Conservation (phyloP, 1,284 basidiomycete species). For the Abortiporus biennis region DNA sequence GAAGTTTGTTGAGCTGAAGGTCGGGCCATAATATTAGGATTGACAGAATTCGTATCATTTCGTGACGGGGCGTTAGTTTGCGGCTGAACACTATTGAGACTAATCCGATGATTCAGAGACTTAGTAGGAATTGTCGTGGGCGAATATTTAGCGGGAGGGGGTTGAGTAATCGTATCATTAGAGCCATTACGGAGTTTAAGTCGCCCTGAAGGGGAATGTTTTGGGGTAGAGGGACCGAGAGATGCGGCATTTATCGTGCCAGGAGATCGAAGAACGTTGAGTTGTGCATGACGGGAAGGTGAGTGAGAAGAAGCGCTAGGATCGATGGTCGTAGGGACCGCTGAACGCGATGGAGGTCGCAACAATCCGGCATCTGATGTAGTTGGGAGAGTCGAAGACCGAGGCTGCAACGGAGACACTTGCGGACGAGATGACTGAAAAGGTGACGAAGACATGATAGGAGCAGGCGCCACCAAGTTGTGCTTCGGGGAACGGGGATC, state of each 20-base stretch:
- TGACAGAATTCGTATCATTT: conserved; percentile 17
- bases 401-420: conserved; percentile 2
- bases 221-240: conserved; percentile 17
- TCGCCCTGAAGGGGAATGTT: conserved; percentile 21
- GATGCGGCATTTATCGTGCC: no score
- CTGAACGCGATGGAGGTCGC: not conserved
- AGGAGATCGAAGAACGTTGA: conserved; percentile 6
- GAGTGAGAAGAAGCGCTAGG: conserved; percentile 9
- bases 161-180: conserved; percentile 24
- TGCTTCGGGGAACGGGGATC: conserved; percentile 8
- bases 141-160: conserved; percentile 16
- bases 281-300: conserved; percentile 14
- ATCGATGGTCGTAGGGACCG: not conserved
- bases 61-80: conserved; percentile 20
- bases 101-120: conserved; percentile 17
- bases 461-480: conserved; percentile 1
- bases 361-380: not conserved
- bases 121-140: conserved; percentile 18
- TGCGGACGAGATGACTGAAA: conserved; percentile 9
- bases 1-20: conserved; percentile 11
- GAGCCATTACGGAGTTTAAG: conserved; percentile 24
- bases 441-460: conserved; percentile 4
- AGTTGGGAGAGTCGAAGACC: not conserved
- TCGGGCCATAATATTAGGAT: not conserved
- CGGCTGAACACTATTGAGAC: conserved; percentile 14